A percentile compares a stretch with the other conserved stretches of the same genome.
These are phyloP conservation scores for Lathyrus sativus DNA, from an alignment of 306 rosid genomes.

Conservation along the genomic window DNA sequence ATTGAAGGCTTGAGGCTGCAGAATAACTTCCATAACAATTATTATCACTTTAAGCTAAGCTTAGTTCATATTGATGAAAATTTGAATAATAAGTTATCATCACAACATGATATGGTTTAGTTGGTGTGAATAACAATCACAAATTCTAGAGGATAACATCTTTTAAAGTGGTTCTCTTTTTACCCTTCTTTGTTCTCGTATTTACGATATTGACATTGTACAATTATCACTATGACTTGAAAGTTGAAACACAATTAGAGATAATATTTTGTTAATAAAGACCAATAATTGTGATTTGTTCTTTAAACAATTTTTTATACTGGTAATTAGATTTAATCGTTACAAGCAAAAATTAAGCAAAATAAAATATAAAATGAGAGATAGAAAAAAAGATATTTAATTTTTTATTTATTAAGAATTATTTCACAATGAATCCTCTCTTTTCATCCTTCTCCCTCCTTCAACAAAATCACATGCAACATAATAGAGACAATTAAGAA, in stretches of 20 bases:
- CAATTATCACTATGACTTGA: neutral
- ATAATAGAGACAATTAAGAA: no score
- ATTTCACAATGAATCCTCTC: no score
- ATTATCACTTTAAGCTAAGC: slow-evolving; percentile 23
- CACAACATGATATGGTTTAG: neutral
- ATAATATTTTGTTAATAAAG: neutral
- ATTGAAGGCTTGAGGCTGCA: slow-evolving; percentile 52
- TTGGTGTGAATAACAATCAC: slow-evolving; percentile 39
- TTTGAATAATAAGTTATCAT: slow-evolving; percentile 12
- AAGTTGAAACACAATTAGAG: neutral
- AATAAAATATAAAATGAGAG: no score
- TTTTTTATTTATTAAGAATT: no score
- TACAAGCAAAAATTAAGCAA: no score
- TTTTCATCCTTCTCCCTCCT: no score
- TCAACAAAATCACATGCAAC: no score
- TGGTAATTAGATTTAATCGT: no score
- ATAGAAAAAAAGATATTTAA: no score
- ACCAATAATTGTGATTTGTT: neutral
- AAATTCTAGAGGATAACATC: slow-evolving; percentile 28
- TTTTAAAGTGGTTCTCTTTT: slow-evolving; percentile 1
- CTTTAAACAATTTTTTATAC: no score
- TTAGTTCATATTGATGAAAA: slow-evolving; percentile 26
- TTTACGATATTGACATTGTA: slow-evolving; percentile 49
- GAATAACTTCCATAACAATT: slow-evolving; percentile 38
- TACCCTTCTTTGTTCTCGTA: slow-evolving; percentile 38